Evolutionary conservation across 768 basidiomycete species (phyloP), one percentile per base, ranked within the genome.

Genomic region (Leccinellum luteum): DNA sequence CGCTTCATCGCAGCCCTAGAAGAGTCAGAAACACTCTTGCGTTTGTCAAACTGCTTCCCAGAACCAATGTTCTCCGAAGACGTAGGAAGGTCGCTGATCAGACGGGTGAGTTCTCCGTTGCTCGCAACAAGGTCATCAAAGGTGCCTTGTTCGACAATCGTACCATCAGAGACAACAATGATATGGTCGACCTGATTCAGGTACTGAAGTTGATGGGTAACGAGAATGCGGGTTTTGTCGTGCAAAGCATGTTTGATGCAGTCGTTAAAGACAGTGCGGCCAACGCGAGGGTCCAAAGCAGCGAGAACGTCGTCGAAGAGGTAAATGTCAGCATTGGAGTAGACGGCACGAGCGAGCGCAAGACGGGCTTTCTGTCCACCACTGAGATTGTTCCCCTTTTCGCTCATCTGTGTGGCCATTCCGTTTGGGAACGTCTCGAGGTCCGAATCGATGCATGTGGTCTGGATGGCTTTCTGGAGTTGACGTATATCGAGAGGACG

Each of bases 341-440:
- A 81, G 14, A 81, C 68, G 4, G 79, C 79, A 28, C 80, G 72
- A 28, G 79, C 79, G 34, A 81, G 67, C 4, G 76, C 73, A 25
- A 81, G 72, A 32, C 80, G 68, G 6, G 80, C 81, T 63, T 79
- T 81, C 63, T 81, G 80, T 34, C 80, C 81, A 44, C 81, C 81
- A 56, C 73, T 75, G 28, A 63, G 66, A 50, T 76, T 80, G 48
- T 73, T 69, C 32, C 79, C 79, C 58, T 79, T 79, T 60, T 81
- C 79, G 30, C 77, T 79, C 58, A 81, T 73, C 62, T 81, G 76
- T 2, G 79, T 81, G 35, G 68, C 69, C 61, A 70, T 64, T 23
- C 69, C 69, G 35, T 61, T 53, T 3, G 70, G 67, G 55, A 71
- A 67, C 0, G 64, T 61, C 34, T 70, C 70, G 43, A 70, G 63